These are phyloP conservation scores for Linanthus parryae DNA, from an alignment of 148 eudicot species.

Conservation along the genomic window DNA sequence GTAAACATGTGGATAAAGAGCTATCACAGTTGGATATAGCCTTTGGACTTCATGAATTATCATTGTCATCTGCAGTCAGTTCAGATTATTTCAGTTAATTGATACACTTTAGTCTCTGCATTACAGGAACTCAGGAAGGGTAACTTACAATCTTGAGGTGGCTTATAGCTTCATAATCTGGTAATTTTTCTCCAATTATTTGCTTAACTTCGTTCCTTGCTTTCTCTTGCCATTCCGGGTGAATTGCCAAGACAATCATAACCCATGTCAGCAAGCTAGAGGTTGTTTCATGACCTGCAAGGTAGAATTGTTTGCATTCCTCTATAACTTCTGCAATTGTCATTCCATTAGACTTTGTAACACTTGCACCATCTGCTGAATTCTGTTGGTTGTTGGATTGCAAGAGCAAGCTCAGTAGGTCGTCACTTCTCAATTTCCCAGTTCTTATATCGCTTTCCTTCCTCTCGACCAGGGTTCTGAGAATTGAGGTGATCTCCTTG, in stretches of 20 bases:
- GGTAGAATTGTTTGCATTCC: conserved; percentile 54
- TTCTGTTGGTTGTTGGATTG: conserved; percentile 24
- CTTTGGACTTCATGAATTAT: conserved; percentile 43
- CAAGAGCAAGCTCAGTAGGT: conserved; percentile 40
- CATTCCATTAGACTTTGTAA: conserved; percentile 13
- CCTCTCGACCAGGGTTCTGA: conserved; percentile 26
- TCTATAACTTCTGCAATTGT: conserved; percentile 47
- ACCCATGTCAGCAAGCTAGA: conserved; percentile 59
- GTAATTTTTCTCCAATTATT: conserved; percentile 22
- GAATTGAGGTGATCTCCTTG: conserved; percentile 36
- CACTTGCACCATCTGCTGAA: not conserved
- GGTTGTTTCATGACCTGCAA: conserved; percentile 66
- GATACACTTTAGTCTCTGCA: not conserved
- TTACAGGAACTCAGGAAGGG: not conserved
- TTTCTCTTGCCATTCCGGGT: conserved; percentile 54
- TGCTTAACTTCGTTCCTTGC: conserved; percentile 41
- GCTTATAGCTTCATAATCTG: conserved; percentile 33
- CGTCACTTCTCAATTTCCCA: conserved; percentile 23
- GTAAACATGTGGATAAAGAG: conserved; percentile 20
- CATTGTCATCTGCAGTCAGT: conserved; percentile 28
- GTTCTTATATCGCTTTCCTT: conserved; percentile 20
- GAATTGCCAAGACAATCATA: conserved; percentile 40
- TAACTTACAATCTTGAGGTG: conserved; percentile 36
- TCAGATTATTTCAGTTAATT: not conserved
- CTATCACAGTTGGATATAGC: conserved; percentile 47